Base-by-base conservation (phyloP, 2,329 filamentous ascomycete genomes). In the Pseudogymnoascus sp. region DNA sequence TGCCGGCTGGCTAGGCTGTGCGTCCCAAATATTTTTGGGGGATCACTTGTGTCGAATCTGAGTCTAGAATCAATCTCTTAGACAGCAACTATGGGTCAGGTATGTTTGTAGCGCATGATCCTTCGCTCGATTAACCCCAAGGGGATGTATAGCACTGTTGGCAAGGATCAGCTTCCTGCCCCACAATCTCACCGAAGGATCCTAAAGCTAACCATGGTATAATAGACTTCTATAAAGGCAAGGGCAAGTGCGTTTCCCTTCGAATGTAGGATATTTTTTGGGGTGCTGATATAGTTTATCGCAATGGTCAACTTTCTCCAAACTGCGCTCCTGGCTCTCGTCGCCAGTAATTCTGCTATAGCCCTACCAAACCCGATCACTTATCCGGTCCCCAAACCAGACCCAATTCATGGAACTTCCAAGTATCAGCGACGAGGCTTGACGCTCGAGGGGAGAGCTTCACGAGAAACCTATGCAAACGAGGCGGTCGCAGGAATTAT, bases 401-500 rank as follows among this genome's bases (percentile, higher is more conserved):
- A 56, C 50, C 50, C 50, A 33, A 56, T 56, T 12, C 50, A 33
- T 33, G 28, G 50, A 33, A 56, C 50, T 7, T 56, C 50, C n/a
- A 56, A 56, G 50, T 56, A 56, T 7, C 50, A 56, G 50, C 50
- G 50, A 33, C 28, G 50, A 33, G 50, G 28, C n/a, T 33, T 56
- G 50, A 56, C 50, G 16, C 50, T 65, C 37, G 53, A 59, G 35
- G 43, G 59, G 10, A 38, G 66, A 63, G 64, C 64, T 33, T 64
- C 68, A 28, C 38, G 60, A 16, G 46, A 60, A 19, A 63, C 69
- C 14, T 72, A 71, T 63, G 63, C 69, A 6, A 62, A 65, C 14
- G 69, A 71, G 35, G 68, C 67, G 3, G 64, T 67, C 16, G 67
- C 72, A 2, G 78, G 76, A 1, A 71, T 79, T 1, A 70, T 74